Conservation (phyloP, 768 basidiomycete species). For the Leccinum rimulosum region DNA sequence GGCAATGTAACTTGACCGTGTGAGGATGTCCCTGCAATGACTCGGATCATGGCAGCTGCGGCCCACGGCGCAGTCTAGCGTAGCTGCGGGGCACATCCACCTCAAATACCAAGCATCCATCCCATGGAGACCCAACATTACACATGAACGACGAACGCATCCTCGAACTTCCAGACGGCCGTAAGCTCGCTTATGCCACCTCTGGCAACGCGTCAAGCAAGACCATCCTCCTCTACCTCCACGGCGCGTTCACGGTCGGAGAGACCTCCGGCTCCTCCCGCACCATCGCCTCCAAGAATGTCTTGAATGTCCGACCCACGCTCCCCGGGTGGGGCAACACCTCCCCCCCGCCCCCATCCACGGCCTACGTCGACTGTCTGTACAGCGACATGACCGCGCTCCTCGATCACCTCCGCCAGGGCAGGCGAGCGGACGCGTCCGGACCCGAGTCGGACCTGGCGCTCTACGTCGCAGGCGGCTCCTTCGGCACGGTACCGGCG, state of each 20-base stretch:
- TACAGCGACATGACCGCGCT: constrained; percentile 45
- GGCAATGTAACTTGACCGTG: background rate
- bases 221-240: constrained; percentile 51
- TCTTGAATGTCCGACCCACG: constrained; percentile 50
- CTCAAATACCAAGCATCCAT: background rate
- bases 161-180: constrained; percentile 35
- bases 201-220: constrained; percentile 48
- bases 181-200: constrained; percentile 54
- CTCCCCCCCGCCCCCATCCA: constrained; percentile 36
- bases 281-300: constrained; percentile 36
- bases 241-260: constrained; percentile 55
- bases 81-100: background rate
- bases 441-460: constrained; percentile 12
- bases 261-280: constrained; percentile 36
- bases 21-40: no score
- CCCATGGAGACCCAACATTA: background rate
- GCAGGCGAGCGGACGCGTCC: background rate
- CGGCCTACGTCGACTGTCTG: constrained; percentile 41
- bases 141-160: constrained; percentile 14
- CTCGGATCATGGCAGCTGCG: background rate
- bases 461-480: constrained; percentile 52
- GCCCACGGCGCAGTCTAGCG: background rate
- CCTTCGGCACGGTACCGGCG: constrained; percentile 52
- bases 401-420: constrained; percentile 39
- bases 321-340: constrained; percentile 60